Evolutionary conservation across 108 stramenopile genomes (phyloP).

Genomic region (Craspedostauros australis): DNA sequence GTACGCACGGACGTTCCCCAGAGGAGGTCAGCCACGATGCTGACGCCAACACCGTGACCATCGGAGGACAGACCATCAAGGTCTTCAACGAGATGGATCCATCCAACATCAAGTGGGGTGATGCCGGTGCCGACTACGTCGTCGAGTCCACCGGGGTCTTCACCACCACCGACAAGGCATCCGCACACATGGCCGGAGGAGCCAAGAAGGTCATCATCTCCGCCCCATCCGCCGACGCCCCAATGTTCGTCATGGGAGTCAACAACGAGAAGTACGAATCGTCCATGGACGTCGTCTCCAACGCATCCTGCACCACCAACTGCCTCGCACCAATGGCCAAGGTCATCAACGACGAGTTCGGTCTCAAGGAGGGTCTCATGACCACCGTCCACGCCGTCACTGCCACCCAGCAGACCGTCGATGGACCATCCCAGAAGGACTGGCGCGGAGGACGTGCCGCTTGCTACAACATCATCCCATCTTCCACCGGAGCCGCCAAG

Average conservation of each 20-base stretch:
- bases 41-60: constrained; percentile 63
- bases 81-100: constrained; percentile 92
- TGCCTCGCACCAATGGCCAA: constrained; percentile 97
- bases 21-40: constrained; percentile 70
- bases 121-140: constrained; percentile 88
- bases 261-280: constrained; percentile 83
- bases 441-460: constrained; percentile 99
- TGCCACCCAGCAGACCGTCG: constrained; percentile 98
- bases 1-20: constrained; percentile 88
- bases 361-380: constrained; percentile 98
- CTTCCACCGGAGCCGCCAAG: constrained; percentile 94
- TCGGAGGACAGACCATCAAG: constrained; percentile 78
- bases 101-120: constrained; percentile 89
- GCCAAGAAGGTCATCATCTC: constrained; percentile 97
- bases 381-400: constrained; percentile 99
- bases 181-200: constrained; percentile 85
- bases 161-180: constrained; percentile 85
- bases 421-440: constrained; percentile 99
- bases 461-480: constrained; percentile 99
- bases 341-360: constrained; percentile 97
- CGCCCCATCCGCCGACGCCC: constrained; percentile 91
- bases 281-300: constrained; percentile 91
- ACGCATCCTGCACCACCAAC: constrained; percentile 98
- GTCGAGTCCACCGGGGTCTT: constrained; percentile 95
- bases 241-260: constrained; percentile 99